Conservation (phyloP, 2,329 filamentous ascomycete genomes). For the Metarhizium brunneum region DNA sequence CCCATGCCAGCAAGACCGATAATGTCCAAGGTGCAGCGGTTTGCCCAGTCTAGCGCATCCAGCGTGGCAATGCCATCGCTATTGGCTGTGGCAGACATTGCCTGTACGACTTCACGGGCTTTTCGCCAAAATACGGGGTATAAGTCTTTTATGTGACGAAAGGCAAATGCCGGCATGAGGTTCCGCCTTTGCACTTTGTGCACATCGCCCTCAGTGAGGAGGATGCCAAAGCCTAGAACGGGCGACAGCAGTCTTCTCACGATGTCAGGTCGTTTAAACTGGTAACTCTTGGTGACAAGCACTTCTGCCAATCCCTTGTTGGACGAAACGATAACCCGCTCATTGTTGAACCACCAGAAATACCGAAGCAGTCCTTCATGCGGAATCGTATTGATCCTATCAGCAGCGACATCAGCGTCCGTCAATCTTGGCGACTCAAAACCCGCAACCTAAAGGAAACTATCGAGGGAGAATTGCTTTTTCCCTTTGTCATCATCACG, state of each 20-base stretch:
- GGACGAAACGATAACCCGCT: constrained; percentile 51
- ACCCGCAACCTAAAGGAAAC: background rate
- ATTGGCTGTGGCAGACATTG: constrained; percentile 39
- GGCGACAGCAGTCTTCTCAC: constrained; percentile 48
- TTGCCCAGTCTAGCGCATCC: constrained; percentile 54
- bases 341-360: constrained; percentile 49
- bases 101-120: constrained; percentile 54
- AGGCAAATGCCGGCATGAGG: constrained; percentile 76
- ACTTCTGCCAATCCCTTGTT: constrained; percentile 62
- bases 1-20: constrained; percentile 66
- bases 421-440: background rate
- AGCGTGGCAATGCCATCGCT: constrained; percentile 32
- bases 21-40: constrained; percentile 63
- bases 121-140: constrained; percentile 82
- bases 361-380: constrained; percentile 64
- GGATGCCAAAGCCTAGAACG: constrained; percentile 59
- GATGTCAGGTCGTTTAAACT: constrained; percentile 54
- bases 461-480: background rate
- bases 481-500: too few species aligned
- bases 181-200: constrained; percentile 76
- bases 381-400: constrained; percentile 50
- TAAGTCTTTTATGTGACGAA: constrained; percentile 74
- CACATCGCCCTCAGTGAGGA: constrained; percentile 84
- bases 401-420: constrained; percentile 25
- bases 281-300: constrained; percentile 58